A percentile compares a stretch with the other conserved stretches of the same genome.
Evolutionary conservation across 2,329 filamentous ascomycete genomes (phyloP).

Genomic region (Westerdykella sp.): DNA sequence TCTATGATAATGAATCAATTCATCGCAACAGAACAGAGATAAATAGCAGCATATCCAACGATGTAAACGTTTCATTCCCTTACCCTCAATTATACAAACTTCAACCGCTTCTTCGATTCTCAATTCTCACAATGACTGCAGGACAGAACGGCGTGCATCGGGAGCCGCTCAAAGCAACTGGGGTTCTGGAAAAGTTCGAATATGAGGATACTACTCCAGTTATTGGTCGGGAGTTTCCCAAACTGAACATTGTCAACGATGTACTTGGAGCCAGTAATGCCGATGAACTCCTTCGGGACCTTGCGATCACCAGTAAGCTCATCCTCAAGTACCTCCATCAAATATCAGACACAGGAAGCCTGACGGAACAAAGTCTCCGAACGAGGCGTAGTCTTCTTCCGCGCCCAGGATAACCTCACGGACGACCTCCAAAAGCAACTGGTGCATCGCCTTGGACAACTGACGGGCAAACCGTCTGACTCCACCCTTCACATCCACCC

Average conservation of each 20-base stretch:
- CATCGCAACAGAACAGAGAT: too few species aligned
- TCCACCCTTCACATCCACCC: too few species aligned
- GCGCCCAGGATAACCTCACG: slow-evolving; percentile 54
- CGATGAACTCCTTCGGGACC: slow-evolving; percentile 34
- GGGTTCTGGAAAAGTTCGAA: slow-evolving; percentile 40
- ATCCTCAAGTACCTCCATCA: not conserved
- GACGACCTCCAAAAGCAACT: slow-evolving; percentile 38
- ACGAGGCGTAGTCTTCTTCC: slow-evolving; percentile 66
- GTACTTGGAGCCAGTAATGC: slow-evolving; percentile 29
- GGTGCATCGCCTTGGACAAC: too few species aligned
- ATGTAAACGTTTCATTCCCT: too few species aligned
- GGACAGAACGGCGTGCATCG: too few species aligned
- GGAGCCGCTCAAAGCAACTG: slow-evolving; percentile 31
- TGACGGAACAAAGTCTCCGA: slow-evolving; percentile 50
- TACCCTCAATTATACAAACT: too few species aligned
- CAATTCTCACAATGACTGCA: too few species aligned
- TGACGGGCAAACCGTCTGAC: too few species aligned
- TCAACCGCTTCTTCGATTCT: too few species aligned
- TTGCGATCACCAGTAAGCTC: slow-evolving; percentile 52
- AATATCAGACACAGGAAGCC: not conserved
- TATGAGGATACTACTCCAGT: slow-evolving; percentile 46
- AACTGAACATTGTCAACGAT: slow-evolving; percentile 30
- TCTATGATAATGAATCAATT: too few species aligned
- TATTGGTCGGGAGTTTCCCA: slow-evolving; percentile 45
- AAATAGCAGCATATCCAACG: too few species aligned